Conservation (phyloP, 305 asterid genomes). For the Rubia tinctorum region DNA sequence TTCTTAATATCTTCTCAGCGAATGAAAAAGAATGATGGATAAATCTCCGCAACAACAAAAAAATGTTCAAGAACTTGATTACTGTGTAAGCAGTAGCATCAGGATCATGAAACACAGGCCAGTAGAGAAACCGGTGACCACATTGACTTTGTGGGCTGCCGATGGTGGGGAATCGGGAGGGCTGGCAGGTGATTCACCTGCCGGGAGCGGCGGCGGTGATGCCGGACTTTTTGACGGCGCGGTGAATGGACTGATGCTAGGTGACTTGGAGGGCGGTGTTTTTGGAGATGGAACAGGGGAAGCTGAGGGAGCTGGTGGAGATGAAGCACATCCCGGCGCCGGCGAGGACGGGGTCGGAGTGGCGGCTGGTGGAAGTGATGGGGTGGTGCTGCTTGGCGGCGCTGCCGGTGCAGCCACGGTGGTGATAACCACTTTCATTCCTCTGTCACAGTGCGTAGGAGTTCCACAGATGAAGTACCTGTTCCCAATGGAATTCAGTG, state of each 20-base stretch:
- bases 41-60: neutral
- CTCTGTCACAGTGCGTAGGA: conserved; percentile 50
- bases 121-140: conserved; percentile 16
- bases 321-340: conserved; percentile 19
- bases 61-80: conserved; percentile 8
- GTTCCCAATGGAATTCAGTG: conserved; percentile 50
- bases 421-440: conserved; percentile 62
- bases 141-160: conserved; percentile 39
- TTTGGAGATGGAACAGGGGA: conserved; percentile 21
- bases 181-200: no score
- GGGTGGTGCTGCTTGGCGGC: conserved; percentile 22
- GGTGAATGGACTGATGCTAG: conserved; percentile 20
- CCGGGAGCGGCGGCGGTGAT: conserved; percentile 24
- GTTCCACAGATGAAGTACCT: conserved; percentile 62
- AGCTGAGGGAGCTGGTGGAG: conserved; percentile 20
- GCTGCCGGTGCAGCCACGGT: conserved; percentile 37
- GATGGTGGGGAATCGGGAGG: conserved; percentile 42
- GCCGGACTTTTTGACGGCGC: conserved; percentile 18
- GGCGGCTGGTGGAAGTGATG: conserved; percentile 28
- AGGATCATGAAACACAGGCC: conserved; percentile 26
- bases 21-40: neutral
- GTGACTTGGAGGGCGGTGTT: conserved; percentile 30
- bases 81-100: conserved; percentile 25
- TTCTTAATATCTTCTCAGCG: neutral
- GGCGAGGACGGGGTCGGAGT: conserved; percentile 9